Conservation (phyloP, 495 filamentous ascomycete species). For the Lophiostoma macrostomum region DNA sequence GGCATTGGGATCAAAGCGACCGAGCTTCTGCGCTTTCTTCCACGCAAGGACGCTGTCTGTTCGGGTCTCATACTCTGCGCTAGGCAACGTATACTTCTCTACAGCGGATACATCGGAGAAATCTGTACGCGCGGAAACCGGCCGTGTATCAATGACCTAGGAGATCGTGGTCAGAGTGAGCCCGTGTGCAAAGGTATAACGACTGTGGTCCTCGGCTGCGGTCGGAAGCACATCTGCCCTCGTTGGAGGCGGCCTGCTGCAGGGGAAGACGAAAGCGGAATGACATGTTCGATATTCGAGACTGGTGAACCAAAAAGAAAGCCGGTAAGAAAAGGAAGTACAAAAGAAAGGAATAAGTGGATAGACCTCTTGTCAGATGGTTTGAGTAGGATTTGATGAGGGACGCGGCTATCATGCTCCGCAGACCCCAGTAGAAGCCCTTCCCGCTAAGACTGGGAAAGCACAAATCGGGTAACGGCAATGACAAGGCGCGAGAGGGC, state of each 20-base stretch:
- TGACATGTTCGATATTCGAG: conserved; percentile 1
- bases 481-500: conserved; percentile 15
- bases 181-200: conserved; percentile 6
- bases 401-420: neutral
- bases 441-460: conserved; percentile 16
- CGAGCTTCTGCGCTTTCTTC: conserved; percentile 88
- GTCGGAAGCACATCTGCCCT: conserved; percentile 1
- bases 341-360: neutral
- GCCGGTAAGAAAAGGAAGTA: neutral
- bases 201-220: neutral
- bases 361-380: neutral
- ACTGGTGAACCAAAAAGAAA: conserved; percentile 7
- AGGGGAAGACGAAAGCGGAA: conserved; percentile 17
- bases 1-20: conserved; percentile 88
- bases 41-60: conserved; percentile 85
- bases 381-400: conserved; percentile 15
- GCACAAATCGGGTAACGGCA: conserved; percentile 6
- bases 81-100: conserved; percentile 80
- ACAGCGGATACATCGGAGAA: conserved; percentile 76
- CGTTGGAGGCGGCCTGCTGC: neutral
- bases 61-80: conserved; percentile 76
- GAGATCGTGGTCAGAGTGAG: conserved; percentile 29
- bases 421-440: conserved; percentile 8
- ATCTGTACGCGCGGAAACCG: conserved; percentile 65
- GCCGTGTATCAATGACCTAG: conserved; percentile 78